These are phyloP conservation scores for Mycena olivaceomarginata DNA, from an alignment of 768 basidiomycete species.

Conservation along the genomic window DNA sequence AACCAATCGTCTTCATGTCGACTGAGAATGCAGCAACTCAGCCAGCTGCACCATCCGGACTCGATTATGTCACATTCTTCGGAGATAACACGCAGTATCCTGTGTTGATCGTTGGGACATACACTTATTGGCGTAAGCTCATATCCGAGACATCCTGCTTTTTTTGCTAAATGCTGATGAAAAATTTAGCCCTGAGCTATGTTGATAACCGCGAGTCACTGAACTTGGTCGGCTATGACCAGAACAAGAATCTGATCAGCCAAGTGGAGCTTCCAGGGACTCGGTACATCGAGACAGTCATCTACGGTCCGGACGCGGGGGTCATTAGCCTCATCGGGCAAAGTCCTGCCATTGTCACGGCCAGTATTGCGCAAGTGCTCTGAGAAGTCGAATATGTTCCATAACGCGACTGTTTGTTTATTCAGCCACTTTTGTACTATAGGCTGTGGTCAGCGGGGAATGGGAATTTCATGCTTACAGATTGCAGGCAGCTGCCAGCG, in stretches of 20 bases:
- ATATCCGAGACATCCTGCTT: slow-evolving; percentile 6
- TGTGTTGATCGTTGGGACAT: slow-evolving; percentile 9
- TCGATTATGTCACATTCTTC: not conserved
- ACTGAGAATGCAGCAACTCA: slow-evolving; percentile 14
- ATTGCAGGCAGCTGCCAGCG: slow-evolving; percentile 3
- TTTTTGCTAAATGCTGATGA: slow-evolving; percentile 12
- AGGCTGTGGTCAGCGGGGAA: not conserved
- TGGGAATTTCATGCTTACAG: slow-evolving; percentile 1
- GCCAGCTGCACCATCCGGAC: slow-evolving; percentile 13
- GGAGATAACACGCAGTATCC: slow-evolving; percentile 3
- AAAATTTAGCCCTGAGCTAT: slow-evolving; percentile 12
- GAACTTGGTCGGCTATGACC: slow-evolving; percentile 11
- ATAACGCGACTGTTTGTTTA: slow-evolving; percentile 3
- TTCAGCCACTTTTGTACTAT: slow-evolving; percentile 14
- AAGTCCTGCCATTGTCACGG: not conserved
- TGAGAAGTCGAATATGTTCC: slow-evolving; percentile 4
- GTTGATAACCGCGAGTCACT: slow-evolving; percentile 11
- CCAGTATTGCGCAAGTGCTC: slow-evolving; percentile 12
- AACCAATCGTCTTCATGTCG: slow-evolving; percentile 15
- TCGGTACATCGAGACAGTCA: slow-evolving; percentile 7
- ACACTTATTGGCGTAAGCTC: slow-evolving; percentile 12
- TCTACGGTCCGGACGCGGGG: slow-evolving; percentile 8
- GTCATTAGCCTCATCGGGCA: slow-evolving; percentile 15
- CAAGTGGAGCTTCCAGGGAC: slow-evolving; percentile 12
- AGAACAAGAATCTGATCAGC: slow-evolving; percentile 10